Base-by-base conservation (phyloP, 768 basidiomycete genomes). In the Mycena chlorophos region DNA sequence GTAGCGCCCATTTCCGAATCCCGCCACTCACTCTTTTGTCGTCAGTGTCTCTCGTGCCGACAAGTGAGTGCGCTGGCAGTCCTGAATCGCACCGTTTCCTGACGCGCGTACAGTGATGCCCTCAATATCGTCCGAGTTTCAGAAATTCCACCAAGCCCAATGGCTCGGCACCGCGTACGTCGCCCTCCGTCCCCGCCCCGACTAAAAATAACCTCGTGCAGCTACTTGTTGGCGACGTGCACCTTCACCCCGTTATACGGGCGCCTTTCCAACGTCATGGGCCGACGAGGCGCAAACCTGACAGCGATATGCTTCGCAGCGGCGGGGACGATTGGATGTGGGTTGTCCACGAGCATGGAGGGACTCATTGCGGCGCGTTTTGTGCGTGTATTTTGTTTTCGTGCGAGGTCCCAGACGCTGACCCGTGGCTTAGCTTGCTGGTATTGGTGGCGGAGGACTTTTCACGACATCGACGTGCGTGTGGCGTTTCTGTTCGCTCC, bases 201-300 rank as follows among this genome's bases (percentile, higher is more conserved):
- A 45, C 39, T 40, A 55, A 42, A 42, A 20, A 14, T 42, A 22
- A 42, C 8, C 20, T n/a, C 40, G 17, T 16, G 12, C 58, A 90
- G 88, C 4, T 91, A 88, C 67, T 71, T 92, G 8, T 78, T 92
- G 19, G 87, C 90, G 12, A 89, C 82, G 14, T 89, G 87, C 69
- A 89, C 89, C 0, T 91, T 92, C 61, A 91, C 89, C 1, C 90
- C 89, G 0, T 75, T 92, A 5, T 92, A 92, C 66, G 90, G 90
- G 30, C 83, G 89, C 19, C 71, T 92, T 17, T 88, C 83, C 65
- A 84, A 89, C 67, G 86, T 88, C 14, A 67, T 91, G 69, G 90
- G 90, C 12, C 76, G 90, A 23, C 76, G 81, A 57, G 82, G 80
- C 30, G 89, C 89, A 5, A 85, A 84, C 61, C 86, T 84, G 51